Evolutionary conservation across 176 grass and related monocot genomes (phyloP).

Genomic region (Avena atlantica): DNA sequence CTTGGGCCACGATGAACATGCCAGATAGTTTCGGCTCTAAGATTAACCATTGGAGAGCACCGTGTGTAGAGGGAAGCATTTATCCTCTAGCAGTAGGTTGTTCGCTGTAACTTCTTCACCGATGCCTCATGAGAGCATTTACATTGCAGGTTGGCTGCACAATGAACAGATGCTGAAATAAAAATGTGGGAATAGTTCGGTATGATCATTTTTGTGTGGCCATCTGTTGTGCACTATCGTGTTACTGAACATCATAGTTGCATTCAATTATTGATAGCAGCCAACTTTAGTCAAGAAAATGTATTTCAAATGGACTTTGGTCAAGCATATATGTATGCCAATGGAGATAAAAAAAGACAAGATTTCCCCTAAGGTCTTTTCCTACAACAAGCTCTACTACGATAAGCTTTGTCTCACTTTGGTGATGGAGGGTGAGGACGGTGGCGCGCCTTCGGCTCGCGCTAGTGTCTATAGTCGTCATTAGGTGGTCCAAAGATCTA

Average conservation of each 20-base stretch:
- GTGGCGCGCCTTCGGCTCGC: too few species aligned
- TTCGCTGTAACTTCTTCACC: constrained; percentile 89
- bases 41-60: constrained; percentile 85
- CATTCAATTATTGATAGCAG: neutral
- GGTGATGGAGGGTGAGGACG: too few species aligned
- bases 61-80: constrained; percentile 68
- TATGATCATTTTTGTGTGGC: neutral
- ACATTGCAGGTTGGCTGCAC: constrained; percentile 71
- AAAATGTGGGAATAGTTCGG: neutral
- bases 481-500: too few species aligned
- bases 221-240: neutral
- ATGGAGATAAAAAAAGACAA: neutral
- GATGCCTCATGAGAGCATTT: constrained; percentile 74
- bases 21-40: constrained; percentile 18
- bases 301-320: neutral
- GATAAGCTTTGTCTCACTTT: too few species aligned
- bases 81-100: constrained; percentile 61
- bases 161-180: neutral
- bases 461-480: too few species aligned
- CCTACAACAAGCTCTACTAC: neutral
- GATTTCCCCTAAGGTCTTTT: neutral
- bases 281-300: neutral
- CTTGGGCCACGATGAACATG: too few species aligned
- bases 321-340: neutral
- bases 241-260: neutral